A percentile compares a stretch with the other conserved stretches of the same genome.
Evolutionary conservation across 208 protist genomes (phyloP).

Genomic region (Porcisia hertigi): DNA sequence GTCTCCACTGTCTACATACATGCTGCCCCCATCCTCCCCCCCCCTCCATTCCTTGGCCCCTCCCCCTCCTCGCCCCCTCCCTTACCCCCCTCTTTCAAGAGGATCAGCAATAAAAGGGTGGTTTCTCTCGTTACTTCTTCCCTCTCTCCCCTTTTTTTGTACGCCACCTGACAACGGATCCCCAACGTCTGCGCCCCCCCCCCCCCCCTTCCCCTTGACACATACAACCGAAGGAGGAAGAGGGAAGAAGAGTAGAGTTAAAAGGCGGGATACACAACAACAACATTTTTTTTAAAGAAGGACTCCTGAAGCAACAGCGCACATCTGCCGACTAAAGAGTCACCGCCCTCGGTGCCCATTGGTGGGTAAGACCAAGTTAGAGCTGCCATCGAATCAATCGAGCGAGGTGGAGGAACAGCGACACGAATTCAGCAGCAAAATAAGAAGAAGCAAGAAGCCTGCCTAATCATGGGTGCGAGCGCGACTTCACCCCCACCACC

Average conservation of each 20-base stretch:
- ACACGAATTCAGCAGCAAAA: neutral
- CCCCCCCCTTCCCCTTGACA: too few species aligned
- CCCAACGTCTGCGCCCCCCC: too few species aligned
- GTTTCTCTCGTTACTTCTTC: too few species aligned
- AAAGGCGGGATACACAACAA: neutral
- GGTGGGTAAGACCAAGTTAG: neutral
- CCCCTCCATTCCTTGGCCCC: neutral
- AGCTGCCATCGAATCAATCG: neutral
- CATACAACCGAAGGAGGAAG: too few species aligned
- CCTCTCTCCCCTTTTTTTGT: too few species aligned
- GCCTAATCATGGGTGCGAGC: neutral
- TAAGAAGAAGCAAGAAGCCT: neutral
- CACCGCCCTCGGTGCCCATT: neutral
- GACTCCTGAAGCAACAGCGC: neutral
- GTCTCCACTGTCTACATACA: neutral
- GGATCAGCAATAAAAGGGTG: too few species aligned
- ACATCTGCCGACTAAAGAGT: neutral
- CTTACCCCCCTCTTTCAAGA: neutral
- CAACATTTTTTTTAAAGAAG: neutral
- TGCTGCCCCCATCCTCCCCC: neutral
- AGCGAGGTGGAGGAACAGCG: too few species aligned
- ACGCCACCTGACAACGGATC: too few species aligned
- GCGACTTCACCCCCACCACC: neutral
- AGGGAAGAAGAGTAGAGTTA: too few species aligned
- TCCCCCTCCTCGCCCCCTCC: neutral